Percentiles rank a stretch among this genome's conserved stretches.
Conservation (phyloP, 495 filamentous ascomycete genomes). For the Hypoxylon intermedium region DNA sequence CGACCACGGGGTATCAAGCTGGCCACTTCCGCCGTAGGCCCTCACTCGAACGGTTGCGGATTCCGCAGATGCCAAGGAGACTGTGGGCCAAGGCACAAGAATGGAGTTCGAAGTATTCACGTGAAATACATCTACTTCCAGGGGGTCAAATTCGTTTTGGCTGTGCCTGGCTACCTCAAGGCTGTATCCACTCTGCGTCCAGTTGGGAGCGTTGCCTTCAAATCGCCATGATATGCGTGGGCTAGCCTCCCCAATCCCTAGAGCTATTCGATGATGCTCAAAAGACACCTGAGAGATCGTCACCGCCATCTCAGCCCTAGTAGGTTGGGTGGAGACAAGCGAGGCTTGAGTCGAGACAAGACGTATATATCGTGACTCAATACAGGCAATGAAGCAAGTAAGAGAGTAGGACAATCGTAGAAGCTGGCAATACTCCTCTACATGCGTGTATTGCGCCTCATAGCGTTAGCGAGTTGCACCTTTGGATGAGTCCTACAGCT, state of each 20-base stretch:
- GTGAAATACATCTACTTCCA: slow-evolving; percentile 32
- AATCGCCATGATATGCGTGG: slow-evolving; percentile 47
- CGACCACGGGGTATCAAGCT: slow-evolving; percentile 49
- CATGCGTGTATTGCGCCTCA: neutral
- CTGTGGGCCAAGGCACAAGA: slow-evolving; percentile 60
- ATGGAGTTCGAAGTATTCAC: slow-evolving; percentile 47
- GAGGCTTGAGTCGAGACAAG: neutral
- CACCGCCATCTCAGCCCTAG: slow-evolving; percentile 34
- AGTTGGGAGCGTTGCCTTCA: slow-evolving; percentile 29
- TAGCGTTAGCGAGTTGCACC: too few relatives aligned
- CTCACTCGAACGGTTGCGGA: slow-evolving; percentile 50
- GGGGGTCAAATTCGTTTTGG: slow-evolving; percentile 1
- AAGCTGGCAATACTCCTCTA: neutral
- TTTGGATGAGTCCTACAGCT: neutral
- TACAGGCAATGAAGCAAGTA: too few relatives aligned
- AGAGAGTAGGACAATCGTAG: neutral
- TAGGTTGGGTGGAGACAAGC: too few relatives aligned
- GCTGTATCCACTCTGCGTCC: slow-evolving; percentile 39
- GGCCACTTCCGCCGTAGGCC: slow-evolving; percentile 38
- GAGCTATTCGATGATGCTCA: slow-evolving; percentile 41
- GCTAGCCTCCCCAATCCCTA: slow-evolving; percentile 38
- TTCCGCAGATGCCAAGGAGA: slow-evolving; percentile 52
- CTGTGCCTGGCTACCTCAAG: slow-evolving; percentile 32
- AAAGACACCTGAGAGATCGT: slow-evolving; percentile 42
- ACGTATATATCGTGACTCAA: neutral